Evolutionary conservation across 371 early-diverging fungal genomes (phyloP), one percentile per base, ranked within the genome.

Genomic region (Mortierella sp.): DNA sequence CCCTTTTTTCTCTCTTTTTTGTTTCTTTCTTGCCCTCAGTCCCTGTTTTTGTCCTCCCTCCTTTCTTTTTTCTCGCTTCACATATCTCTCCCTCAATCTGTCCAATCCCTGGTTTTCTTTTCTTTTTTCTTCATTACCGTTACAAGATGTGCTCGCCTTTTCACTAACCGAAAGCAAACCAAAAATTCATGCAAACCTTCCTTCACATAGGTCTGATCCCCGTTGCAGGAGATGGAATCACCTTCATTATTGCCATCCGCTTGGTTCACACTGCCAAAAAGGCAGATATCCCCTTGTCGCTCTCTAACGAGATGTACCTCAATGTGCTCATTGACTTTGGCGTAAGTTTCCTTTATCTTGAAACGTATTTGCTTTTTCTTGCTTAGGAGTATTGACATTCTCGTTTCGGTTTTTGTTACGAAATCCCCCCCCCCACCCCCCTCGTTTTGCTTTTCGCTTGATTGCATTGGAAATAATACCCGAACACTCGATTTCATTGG

Each of bases 271-370:
- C 80, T 4, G 86, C 86, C 24, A 75, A 86, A 51, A 54, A 82
- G 73, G 82, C 82, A 21, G 77, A 86, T n/a, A 81, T 85, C 27
- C 85, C 85, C 24, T 75, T 72, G 41, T 51, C 71, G 1, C 75
- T 86, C 43, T 70, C 60, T 10, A 60, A 55, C 21, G 44, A 56
- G 75, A 86, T 86, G 86, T n/a, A 77, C 10, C 29, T 82, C 55
- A 86, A 86, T 32, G 79, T 86, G 12, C 75, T 41, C 21, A 4
- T 82, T 65, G 86, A 86, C 75, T 82, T 82, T 75, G 77, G 75
- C 5, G 82, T 81, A 81, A 72, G 84, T 72, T 51, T 27, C 41
- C 24, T 60, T 49, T 21, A 3, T 72, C 27, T 72, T 41, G 60
- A 27, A 8, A 12, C 6, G 4, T 46, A 14, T 43, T 41, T 29